Evolutionary conservation across 768 basidiomycete genomes (phyloP), one percentile per base, ranked within the genome.

Genomic region (Tephrocybe rancida): DNA sequence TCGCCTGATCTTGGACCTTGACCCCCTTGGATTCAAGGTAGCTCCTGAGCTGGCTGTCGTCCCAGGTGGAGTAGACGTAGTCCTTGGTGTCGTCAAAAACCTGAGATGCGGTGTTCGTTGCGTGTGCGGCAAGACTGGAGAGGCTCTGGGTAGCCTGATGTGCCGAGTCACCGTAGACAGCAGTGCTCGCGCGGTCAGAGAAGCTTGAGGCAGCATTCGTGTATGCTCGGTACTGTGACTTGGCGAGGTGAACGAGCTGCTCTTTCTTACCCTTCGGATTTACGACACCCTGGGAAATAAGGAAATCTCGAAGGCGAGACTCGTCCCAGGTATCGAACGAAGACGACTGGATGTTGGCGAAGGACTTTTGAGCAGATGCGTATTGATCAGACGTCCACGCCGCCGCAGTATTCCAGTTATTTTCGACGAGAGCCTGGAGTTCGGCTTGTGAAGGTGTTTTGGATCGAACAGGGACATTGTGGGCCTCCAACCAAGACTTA

Each of bases 61-160:
- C 86, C 96, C 96, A 97, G 0, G 88, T 83, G 0, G 90, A 92
- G 68, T 90, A 96, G 16, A 95, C 72, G 61, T 94, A 95, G 67
- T 98, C 95, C 66, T 86, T 91, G 26, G 85, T 68, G 54, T 89
- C 83, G 56, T 95, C 88, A 19, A 92, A 66, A 24, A 71, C 72
- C 21, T 75, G 72, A 7, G 67, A 69, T 9, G 75, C 81, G 2
- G 79, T 76, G 14, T 77, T 70, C 0, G 85, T 82, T 2, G 85
- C 83, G 54, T 83, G 79, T 0, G 82, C 73, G 13, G 71, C 74
- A 1, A 77, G 49, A 44, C 70, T 79, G 8, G 76, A 72, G 14
- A 72, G 61, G 35, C 71, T 74, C 58, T 73, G 66, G 14, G 73
- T 72, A 3, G 75, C 70, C 46, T 77, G 72, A 27, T 71, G 61